Percentiles rank a stretch among this genome's conserved stretches.
These are phyloP conservation scores for Teunomyces pallodes DNA, from an alignment of 805 yeast species.

Conservation along the genomic window DNA sequence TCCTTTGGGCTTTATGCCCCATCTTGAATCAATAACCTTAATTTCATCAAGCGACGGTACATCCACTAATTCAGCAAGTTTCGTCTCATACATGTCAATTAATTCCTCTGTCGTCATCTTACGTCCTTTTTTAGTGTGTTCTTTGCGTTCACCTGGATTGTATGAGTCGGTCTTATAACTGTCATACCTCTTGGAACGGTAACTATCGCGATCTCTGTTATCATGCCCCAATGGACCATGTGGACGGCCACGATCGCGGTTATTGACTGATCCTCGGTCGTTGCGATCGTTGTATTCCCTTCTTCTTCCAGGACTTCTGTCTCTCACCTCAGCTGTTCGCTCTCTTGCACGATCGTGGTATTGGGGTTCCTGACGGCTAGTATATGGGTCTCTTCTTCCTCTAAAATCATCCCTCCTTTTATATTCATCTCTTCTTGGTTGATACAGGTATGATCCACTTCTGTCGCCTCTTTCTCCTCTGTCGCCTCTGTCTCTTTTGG, in stretches of 20 bases:
- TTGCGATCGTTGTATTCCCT: constrained; percentile 2
- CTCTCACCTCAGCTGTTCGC: not conserved
- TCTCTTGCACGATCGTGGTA: constrained; percentile 8
- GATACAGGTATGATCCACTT: not conserved
- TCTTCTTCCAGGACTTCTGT: not conserved
- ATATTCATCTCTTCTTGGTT: constrained; percentile 1
- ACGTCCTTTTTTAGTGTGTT: not conserved
- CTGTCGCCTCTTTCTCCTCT: not conserved
- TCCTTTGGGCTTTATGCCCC: constrained; percentile 74
- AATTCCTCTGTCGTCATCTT: constrained; percentile 15
- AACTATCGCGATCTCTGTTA: not conserved
- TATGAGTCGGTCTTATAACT: not conserved
- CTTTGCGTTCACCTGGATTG: not conserved
- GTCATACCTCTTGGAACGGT: constrained; percentile 1
- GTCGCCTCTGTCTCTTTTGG: constrained; percentile 5
- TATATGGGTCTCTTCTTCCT: constrained; percentile 4
- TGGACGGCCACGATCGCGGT: constrained; percentile 1
- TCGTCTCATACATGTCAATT: constrained; percentile 20
- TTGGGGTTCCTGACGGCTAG: constrained; percentile 1
- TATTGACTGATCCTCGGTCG: not conserved
- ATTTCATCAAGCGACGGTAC: constrained; percentile 51
- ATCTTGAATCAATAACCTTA: constrained; percentile 49
- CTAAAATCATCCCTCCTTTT: constrained; percentile 4
- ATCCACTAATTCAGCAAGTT: constrained; percentile 31
- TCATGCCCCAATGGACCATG: not conserved